Evolutionary conservation across 148 eudicot species (phyloP).

Genomic region (Tetragonia tetragonoides): DNA sequence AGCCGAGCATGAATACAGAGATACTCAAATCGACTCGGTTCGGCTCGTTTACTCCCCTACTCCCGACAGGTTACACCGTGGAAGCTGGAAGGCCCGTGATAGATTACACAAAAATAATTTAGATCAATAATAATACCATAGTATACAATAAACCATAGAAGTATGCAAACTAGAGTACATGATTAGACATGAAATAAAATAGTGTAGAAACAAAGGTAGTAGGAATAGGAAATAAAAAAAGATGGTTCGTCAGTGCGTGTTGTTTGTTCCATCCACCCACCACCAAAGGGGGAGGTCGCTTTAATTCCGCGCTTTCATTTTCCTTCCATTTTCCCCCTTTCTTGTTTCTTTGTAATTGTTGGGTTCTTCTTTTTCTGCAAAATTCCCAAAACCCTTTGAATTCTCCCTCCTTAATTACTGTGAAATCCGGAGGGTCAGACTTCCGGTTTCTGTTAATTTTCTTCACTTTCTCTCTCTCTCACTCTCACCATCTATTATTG

Average conservation of each 20-base stretch:
- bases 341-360: slow-evolving; percentile 1
- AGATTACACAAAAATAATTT: no score
- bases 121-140: no score
- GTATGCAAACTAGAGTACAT: no score
- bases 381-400: slow-evolving; percentile 16
- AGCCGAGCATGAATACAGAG: no score
- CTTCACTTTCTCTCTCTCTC: slow-evolving; percentile 12
- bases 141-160: no score
- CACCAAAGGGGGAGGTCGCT: slow-evolving; percentile 28
- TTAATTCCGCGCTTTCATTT: slow-evolving; percentile 20
- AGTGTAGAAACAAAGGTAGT: neutral
- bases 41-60: no score
- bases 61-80: no score
- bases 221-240: neutral
- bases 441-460: slow-evolving; percentile 34
- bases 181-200: neutral
- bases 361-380: slow-evolving; percentile 18
- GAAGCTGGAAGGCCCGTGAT: no score
- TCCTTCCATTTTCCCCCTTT: neutral
- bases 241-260: slow-evolving; percentile 23
- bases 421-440: slow-evolving; percentile 26
- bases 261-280: slow-evolving; percentile 33
- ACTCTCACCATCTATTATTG: slow-evolving; percentile 5
- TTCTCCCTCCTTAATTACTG: neutral
- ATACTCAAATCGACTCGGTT: no score